These are phyloP conservation scores for Orbilia blumenaviensis DNA, from an alignment of 2,329 filamentous ascomycete species.

Conservation along the genomic window DNA sequence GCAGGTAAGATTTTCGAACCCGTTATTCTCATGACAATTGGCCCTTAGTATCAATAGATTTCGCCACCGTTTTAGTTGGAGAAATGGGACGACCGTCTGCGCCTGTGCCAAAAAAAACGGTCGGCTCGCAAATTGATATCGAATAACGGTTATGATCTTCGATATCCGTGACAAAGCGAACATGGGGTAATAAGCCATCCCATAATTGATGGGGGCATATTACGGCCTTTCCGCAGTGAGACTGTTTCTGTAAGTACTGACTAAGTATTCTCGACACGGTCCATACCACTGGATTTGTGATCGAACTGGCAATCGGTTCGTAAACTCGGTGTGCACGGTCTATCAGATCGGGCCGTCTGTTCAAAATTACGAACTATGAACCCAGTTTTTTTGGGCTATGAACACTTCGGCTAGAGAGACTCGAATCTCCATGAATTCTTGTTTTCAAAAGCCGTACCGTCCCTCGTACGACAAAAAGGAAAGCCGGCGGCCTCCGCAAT, in stretches of 20 bases:
- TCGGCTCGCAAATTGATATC: conserved; percentile 36
- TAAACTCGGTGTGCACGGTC: background rate
- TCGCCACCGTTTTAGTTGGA: conserved; percentile 37
- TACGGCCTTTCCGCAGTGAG: conserved; percentile 22
- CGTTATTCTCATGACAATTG: background rate
- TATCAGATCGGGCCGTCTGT: too few species aligned
- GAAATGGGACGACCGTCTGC: conserved; percentile 1
- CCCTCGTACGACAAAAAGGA: conserved; percentile 31
- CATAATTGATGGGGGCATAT: background rate
- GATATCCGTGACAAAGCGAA: conserved; percentile 52
- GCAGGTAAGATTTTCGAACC: conserved; percentile 45
- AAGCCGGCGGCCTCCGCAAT: conserved; percentile 36
- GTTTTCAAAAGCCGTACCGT: conserved; percentile 1
- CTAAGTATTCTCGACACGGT: background rate
- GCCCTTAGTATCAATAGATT: conserved; percentile 1
- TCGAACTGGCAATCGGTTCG: conserved; percentile 3
- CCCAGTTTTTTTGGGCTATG: background rate
- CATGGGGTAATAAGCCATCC: conserved; percentile 17
- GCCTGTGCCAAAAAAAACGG: background rate
- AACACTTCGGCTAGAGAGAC: background rate
- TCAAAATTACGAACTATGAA: too few species aligned
- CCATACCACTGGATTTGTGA: background rate
- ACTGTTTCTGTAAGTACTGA: background rate
- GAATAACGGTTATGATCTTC: background rate
- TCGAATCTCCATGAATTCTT: background rate